Evolutionary conservation across 2,329 filamentous ascomycete species (phyloP).

Genomic region (Fusarium tuaranense): DNA sequence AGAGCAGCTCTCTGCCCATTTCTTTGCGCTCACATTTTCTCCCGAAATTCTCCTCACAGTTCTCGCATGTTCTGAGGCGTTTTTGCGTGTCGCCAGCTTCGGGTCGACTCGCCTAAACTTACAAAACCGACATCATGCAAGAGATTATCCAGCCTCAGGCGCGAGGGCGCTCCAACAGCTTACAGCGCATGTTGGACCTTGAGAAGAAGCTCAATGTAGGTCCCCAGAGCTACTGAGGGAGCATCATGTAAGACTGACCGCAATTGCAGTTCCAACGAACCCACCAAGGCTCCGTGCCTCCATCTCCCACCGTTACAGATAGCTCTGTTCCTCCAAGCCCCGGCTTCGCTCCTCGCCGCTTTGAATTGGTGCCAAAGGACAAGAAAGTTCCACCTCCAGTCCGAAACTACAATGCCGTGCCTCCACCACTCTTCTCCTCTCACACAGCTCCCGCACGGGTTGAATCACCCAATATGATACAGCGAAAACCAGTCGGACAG

Average conservation of each 20-base stretch:
- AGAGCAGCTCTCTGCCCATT: slow-evolving; percentile 1
- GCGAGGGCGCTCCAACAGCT: slow-evolving; percentile 56
- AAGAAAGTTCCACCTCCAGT: slow-evolving; percentile 39
- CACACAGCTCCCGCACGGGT: slow-evolving; percentile 22
- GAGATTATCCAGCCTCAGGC: slow-evolving; percentile 28
- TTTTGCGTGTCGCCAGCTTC: slow-evolving; percentile 16
- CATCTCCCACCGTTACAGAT: slow-evolving; percentile 30
- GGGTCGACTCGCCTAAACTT: slow-evolving; percentile 27
- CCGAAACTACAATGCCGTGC: slow-evolving; percentile 40
- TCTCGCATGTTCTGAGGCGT: slow-evolving; percentile 28
- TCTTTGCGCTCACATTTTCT: slow-evolving; percentile 11
- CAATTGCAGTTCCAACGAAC: slow-evolving; percentile 30
- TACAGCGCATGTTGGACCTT: slow-evolving; percentile 70
- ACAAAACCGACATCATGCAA: slow-evolving; percentile 27
- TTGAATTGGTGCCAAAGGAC: slow-evolving; percentile 43
- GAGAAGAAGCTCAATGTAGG: slow-evolving; percentile 70
- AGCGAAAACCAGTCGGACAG: slow-evolving; percentile 31
- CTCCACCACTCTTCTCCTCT: slow-evolving; percentile 33
- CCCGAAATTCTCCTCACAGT: slow-evolving; percentile 16
- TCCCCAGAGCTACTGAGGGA: slow-evolving; percentile 1
- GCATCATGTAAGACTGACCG: slow-evolving; percentile 8
- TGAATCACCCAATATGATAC: slow-evolving; percentile 29
- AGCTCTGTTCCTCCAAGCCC: slow-evolving; percentile 38
- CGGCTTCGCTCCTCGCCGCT: slow-evolving; percentile 38
- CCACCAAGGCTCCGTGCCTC: slow-evolving; percentile 31